Evolutionary conservation across 2,329 filamentous ascomycete genomes (phyloP).

Genomic region (Celoporthe dispersa): DNA sequence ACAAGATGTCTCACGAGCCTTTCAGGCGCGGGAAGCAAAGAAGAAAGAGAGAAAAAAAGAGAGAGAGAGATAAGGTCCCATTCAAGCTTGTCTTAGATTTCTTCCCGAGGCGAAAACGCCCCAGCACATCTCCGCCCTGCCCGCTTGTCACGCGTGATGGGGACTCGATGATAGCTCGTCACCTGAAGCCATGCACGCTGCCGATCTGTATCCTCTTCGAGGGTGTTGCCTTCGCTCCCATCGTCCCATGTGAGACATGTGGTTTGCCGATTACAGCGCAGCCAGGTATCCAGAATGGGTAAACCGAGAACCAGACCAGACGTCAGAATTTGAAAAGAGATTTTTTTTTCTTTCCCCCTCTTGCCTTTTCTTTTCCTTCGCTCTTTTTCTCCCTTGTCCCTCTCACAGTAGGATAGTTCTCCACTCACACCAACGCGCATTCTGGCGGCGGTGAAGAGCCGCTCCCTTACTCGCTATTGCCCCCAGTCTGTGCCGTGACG

Average conservation of each 20-base stretch:
- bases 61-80: slow-evolving; percentile 2
- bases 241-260: background rate
- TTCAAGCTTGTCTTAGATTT: background rate
- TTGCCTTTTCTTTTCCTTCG: background rate
- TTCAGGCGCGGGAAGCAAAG: background rate
- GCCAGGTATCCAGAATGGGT: background rate
- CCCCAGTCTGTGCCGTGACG: background rate
- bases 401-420: background rate
- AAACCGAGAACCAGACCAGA: background rate
- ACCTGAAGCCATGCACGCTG: background rate
- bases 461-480: background rate
- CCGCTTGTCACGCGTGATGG: slow-evolving; percentile 1
- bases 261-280: background rate
- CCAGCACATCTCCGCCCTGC: background rate
- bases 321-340: background rate
- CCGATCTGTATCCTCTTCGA: background rate
- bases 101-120: background rate
- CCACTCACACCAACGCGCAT: slow-evolving; percentile 3
- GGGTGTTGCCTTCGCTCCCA: background rate
- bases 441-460: background rate
- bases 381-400: background rate
- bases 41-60: background rate
- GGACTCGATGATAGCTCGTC: background rate
- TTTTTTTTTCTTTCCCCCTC: background rate
- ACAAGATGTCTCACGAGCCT: slow-evolving; percentile 13